Evolutionary conservation across 78 protist species (phyloP).

Genomic region (Planoprotostelium fungivorum): DNA sequence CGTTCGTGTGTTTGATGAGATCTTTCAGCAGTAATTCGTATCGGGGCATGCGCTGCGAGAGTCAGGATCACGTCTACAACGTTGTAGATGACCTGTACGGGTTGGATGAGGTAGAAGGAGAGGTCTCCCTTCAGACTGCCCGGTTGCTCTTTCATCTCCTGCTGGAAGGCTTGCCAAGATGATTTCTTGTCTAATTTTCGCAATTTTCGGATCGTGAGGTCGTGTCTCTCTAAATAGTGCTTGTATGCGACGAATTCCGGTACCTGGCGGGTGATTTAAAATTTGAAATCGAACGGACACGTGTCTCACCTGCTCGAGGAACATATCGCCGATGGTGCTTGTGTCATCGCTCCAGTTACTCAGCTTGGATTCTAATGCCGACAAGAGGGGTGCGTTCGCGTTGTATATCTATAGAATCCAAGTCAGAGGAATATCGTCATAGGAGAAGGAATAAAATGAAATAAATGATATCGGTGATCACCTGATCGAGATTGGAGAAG

Average conservation of each 20-base stretch:
- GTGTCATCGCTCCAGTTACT: neutral
- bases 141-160: neutral
- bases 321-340: neutral
- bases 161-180: neutral
- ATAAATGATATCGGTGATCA: no score
- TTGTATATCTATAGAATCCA: neutral
- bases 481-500: neutral
- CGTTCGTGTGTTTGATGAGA: conserved; percentile 41
- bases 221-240: neutral
- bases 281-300: neutral
- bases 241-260: neutral
- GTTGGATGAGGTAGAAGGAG: neutral
- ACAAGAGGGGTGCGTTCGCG: neutral
- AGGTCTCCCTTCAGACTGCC: neutral
- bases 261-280: neutral
- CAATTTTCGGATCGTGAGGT: neutral
- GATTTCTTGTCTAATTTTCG: neutral
- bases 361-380: neutral
- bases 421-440: neutral
- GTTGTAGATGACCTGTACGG: neutral
- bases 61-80: neutral
- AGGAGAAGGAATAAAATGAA: neutral
- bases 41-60: conserved; percentile 43
- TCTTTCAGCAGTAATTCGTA: conserved; percentile 42
- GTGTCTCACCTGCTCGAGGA: neutral